These are phyloP conservation scores for Hymenoscyphus occultus DNA, from an alignment of 2,329 filamentous ascomycete species.

Conservation along the genomic window DNA sequence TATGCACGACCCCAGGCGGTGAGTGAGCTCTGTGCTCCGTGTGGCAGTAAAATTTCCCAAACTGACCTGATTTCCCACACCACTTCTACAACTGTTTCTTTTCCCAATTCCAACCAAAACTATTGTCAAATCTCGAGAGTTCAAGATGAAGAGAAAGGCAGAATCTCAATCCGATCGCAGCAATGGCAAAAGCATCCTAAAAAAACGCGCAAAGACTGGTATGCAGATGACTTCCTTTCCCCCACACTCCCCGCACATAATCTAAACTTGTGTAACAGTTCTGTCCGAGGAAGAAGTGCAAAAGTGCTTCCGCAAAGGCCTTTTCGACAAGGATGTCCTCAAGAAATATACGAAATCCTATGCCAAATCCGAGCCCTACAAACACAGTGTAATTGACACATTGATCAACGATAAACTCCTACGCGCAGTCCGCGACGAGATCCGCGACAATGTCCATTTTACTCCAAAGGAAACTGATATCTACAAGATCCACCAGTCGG, in stretches of 20 bases:
- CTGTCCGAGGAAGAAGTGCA: conserved; percentile 33
- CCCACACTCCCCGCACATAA: conserved; percentile 14
- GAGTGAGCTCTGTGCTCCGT: conserved; percentile 7
- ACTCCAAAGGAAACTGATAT: conserved; percentile 99
- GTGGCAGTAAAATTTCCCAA: conserved; percentile 20
- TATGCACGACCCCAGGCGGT: conserved; percentile 12
- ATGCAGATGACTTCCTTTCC: conserved; percentile 26
- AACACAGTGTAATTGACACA: conserved; percentile 83
- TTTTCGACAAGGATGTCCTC: conserved; percentile 61
- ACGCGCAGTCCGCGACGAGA: conserved; percentile 82
- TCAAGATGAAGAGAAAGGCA: conserved; percentile 60
- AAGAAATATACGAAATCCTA: conserved; percentile 60
- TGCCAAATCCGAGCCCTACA: conserved; percentile 69
- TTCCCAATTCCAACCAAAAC: background rate
- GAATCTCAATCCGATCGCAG: conserved; percentile 44
- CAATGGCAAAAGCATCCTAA: conserved; percentile 40
- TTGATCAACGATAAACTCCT: conserved; percentile 80
- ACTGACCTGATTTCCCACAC: conserved; percentile 23
- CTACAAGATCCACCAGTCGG: conserved; percentile 98
- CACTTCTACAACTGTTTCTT: conserved; percentile 9
- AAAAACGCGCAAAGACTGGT: conserved; percentile 52
- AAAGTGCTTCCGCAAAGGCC: conserved; percentile 58
- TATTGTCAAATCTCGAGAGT: conserved; percentile 14
- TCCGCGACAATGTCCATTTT: conserved; percentile 87
- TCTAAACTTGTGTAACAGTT: conserved; percentile 24